Evolutionary conservation across 352 stramenopile species (phyloP).

Genomic region (Ochromonadaceae sp.): DNA sequence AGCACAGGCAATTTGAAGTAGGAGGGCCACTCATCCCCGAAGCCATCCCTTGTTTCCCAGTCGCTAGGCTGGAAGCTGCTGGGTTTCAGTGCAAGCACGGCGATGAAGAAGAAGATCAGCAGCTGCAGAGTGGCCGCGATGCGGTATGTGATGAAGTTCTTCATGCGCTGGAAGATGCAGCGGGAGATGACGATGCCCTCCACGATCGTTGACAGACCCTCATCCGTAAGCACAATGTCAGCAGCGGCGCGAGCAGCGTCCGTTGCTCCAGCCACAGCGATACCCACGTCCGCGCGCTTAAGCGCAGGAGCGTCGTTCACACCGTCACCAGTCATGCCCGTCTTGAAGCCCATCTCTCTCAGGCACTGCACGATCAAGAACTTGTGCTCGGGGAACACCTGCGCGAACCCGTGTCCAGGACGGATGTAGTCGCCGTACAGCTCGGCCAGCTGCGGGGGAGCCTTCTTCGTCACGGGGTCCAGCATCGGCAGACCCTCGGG

Average conservation of each 20-base stretch:
- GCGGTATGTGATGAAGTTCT: conserved; percentile 76
- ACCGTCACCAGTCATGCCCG: conserved; percentile 53
- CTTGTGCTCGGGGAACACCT: conserved; percentile 80
- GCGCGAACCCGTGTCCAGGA: conserved; percentile 76
- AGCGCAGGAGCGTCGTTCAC: conserved; percentile 76
- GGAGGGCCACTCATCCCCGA: conserved; percentile 39
- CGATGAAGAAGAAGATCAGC: conserved; percentile 79
- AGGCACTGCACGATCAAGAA: conserved; percentile 66
- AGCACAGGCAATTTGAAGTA: conserved; percentile 77
- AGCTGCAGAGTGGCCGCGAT: conserved; percentile 75
- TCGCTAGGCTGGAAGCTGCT: conserved; percentile 20
- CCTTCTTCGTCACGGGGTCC: conserved; percentile 30
- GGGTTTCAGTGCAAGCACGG: conserved; percentile 64
- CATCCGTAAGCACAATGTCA: conserved; percentile 80
- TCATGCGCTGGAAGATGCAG: conserved; percentile 81
- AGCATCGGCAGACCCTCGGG: conserved; percentile 37
- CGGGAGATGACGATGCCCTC: conserved; percentile 67
- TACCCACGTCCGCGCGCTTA: conserved; percentile 64
- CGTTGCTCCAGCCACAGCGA: conserved; percentile 56
- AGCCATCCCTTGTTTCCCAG: conserved; percentile 1
- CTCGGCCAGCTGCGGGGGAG: conserved; percentile 24
- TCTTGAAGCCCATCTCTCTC: conserved; percentile 49
- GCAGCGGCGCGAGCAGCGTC: conserved; percentile 67
- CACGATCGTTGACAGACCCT: conserved; percentile 73
- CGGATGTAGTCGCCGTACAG: conserved; percentile 60